Evolutionary conservation across 2,329 filamentous ascomycete genomes (phyloP).

Genomic region (Hypoxylon sp.): DNA sequence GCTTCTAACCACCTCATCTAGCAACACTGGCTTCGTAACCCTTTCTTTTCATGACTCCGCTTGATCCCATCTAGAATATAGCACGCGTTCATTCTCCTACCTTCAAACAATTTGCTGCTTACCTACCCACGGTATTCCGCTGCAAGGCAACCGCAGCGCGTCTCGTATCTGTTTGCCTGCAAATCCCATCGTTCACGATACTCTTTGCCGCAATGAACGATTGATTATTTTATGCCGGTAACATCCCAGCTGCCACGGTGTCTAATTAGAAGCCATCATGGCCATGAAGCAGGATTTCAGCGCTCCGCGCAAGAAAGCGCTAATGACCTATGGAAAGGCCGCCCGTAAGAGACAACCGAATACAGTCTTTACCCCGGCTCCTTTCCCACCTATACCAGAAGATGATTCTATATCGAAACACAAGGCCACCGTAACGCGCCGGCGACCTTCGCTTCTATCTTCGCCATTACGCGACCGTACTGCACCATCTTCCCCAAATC

Average conservation of each 20-base stretch:
- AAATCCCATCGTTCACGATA: conserved; percentile 17
- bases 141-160: conserved; percentile 37
- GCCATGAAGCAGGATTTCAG: conserved; percentile 45
- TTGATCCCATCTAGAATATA: not conserved
- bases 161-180: conserved; percentile 24
- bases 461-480: conserved; percentile 43
- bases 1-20: conserved; percentile 5
- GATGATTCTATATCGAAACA: conserved; percentile 46
- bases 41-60: not conserved
- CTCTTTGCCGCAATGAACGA: conserved; percentile 47
- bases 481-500: conserved; percentile 27
- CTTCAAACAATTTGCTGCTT: conserved; percentile 22
- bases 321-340: conserved; percentile 50
- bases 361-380: conserved; percentile 44
- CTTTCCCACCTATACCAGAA: conserved; percentile 50
- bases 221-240: conserved; percentile 18
- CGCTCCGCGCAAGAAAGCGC: conserved; percentile 48
- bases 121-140: conserved; percentile 8
- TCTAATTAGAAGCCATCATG: conserved; percentile 43
- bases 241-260: conserved; percentile 11
- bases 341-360: conserved; percentile 48
- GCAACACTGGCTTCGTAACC: not conserved
- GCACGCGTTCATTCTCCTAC: conserved; percentile 22
- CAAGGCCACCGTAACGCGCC: conserved; percentile 41
- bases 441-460: conserved; percentile 37